Base-by-base conservation (phyloP, 257 asterid genomes). In the Solanum paucissectum region DNA sequence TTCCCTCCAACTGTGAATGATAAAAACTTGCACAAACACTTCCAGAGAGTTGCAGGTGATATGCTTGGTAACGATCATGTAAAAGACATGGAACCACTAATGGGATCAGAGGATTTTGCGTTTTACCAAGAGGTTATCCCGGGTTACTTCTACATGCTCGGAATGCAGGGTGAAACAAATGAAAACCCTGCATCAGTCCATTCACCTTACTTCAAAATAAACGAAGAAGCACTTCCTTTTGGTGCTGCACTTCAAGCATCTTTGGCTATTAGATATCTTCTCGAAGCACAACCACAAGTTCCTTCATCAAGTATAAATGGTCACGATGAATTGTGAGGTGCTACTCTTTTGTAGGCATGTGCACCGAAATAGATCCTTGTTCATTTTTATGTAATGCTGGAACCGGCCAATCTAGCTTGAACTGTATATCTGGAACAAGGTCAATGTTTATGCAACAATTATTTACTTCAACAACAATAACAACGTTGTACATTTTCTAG, bases 221-320 rank as follows among this genome's bases (percentile, higher is more conserved):
- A 93, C 14, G 99, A 97, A 92, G 93, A 86, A n/a, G 98, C 92
- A 32, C 95, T 97, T 21, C 96, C 99, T 83, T 90, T 21, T 12
- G 99, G 99, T 23, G 98, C 99, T 76, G 98, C 99, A 9, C 95
- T 96, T 84, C 99, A 97, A 69, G 99, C 99, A 58, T 96, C 99
- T 3, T 71, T 97, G 91, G 99, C 91, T 7, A 90, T 92, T 4
- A 87, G 90, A 55, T 95, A 95, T 91, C 95, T 95, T 85, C 91
- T 89, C 23, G 94, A 93, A 49, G 73, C 68, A 42, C 92, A 88
- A 85, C 64, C 64, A 10, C 90, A 83, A 44, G 32, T 85, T 73
- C 87, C 93, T 23, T 27, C 12, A 40, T 14, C n/a, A 40, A 84
- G 55, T 66, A 87, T 88, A 90, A 64, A 68, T 66, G 83, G 36